These are phyloP conservation scores for Periconia sp. DNA, from an alignment of 2,329 filamentous ascomycete genomes.

Conservation along the genomic window DNA sequence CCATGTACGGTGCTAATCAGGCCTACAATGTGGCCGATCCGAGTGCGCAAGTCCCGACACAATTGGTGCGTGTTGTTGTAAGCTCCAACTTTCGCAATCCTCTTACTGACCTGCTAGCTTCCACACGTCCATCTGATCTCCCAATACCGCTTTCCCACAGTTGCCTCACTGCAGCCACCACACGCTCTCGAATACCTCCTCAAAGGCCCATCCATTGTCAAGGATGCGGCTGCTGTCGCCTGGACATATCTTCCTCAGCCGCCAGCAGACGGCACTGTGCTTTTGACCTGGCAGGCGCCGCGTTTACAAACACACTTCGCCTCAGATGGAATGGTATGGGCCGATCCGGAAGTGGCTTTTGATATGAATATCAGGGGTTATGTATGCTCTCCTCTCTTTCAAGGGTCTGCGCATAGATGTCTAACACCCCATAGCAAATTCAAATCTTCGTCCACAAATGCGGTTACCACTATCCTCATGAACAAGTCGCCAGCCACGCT, in stretches of 20 bases:
- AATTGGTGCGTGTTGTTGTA: slow-evolving; percentile 30
- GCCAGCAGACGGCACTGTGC: slow-evolving; percentile 71
- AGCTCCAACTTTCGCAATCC: slow-evolving; percentile 6
- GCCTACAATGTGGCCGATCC: slow-evolving; percentile 34
- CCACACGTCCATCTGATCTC: slow-evolving; percentile 90
- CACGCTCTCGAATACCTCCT: slow-evolving; percentile 83
- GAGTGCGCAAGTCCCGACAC: slow-evolving; percentile 37
- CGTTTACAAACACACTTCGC: slow-evolving; percentile 71
- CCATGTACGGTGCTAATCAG: slow-evolving; percentile 40
- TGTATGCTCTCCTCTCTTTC: slow-evolving; percentile 49
- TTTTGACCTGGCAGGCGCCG: slow-evolving; percentile 86
- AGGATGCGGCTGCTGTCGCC: slow-evolving; percentile 81
- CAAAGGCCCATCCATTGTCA: slow-evolving; percentile 80
- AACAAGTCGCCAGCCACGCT: slow-evolving; percentile 73
- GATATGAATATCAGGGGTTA: slow-evolving; percentile 72
- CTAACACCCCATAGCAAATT: slow-evolving; percentile 65
- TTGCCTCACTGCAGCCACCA: slow-evolving; percentile 69
- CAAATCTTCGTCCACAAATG: slow-evolving; percentile 83
- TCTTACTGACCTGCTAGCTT: slow-evolving; percentile 56
- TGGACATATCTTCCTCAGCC: slow-evolving; percentile 91
- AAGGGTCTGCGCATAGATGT: background rate
- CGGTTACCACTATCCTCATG: slow-evolving; percentile 73
- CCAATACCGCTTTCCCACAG: slow-evolving; percentile 74
- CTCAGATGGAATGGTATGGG: slow-evolving; percentile 92
- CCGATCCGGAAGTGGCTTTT: slow-evolving; percentile 75